A percentile compares a stretch with the other conserved stretches of the same genome.
Conservation (phyloP, 108 stramenopile genomes). For the Chaetoceros tenuissimus region DNA sequence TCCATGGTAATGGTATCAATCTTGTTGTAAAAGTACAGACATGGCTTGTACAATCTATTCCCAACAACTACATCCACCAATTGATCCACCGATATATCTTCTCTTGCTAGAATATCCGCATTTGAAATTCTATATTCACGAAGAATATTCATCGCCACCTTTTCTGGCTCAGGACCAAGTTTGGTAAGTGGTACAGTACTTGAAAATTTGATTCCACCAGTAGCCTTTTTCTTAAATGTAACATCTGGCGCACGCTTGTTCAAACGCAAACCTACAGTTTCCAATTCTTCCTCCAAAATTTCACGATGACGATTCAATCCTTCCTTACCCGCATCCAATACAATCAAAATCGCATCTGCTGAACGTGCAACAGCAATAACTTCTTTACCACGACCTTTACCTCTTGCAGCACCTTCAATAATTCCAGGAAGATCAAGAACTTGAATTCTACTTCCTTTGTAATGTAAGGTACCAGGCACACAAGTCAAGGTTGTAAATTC, state of each 20-base stretch:
- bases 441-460: slow-evolving; percentile 92
- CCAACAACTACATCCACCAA: slow-evolving; percentile 97
- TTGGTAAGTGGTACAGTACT: slow-evolving; percentile 85
- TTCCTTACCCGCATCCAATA: slow-evolving; percentile 97
- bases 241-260: slow-evolving; percentile 91
- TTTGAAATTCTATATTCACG: slow-evolving; percentile 92
- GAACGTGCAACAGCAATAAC: slow-evolving; percentile 97
- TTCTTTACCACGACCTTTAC: slow-evolving; percentile 95
- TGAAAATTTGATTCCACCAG: slow-evolving; percentile 92
- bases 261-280: slow-evolving; percentile 95
- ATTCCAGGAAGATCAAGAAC: slow-evolving; percentile 99
- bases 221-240: slow-evolving; percentile 76
- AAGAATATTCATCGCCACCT: slow-evolving; percentile 76
- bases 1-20: slow-evolving; percentile 96
- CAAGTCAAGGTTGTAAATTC: slow-evolving; percentile 98
- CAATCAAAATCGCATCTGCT: slow-evolving; percentile 96
- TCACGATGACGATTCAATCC: slow-evolving; percentile 91
- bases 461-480: slow-evolving; percentile 91
- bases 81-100: slow-evolving; percentile 94
- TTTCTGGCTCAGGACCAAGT: slow-evolving; percentile 90
- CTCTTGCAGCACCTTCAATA: slow-evolving; percentile 99
- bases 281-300: slow-evolving; percentile 95
- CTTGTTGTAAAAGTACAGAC: slow-evolving; percentile 98
- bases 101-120: slow-evolving; percentile 90
- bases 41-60: slow-evolving; percentile 93